Conservation (phyloP, 1,284 basidiomycete species). For the Fistulina hepatica region DNA sequence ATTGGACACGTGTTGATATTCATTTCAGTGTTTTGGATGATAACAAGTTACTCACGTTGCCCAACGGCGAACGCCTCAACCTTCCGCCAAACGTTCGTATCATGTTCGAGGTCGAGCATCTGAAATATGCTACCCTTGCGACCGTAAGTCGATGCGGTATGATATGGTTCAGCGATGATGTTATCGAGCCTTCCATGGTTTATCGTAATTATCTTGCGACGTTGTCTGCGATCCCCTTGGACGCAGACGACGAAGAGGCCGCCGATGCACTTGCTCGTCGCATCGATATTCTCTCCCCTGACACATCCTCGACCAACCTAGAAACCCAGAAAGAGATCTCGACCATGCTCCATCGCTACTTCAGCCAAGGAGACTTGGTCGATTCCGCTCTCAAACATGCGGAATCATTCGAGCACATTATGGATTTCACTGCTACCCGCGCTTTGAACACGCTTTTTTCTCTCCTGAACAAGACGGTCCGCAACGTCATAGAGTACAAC, state of each 20-base stretch:
- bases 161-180: constrained; percentile 99
- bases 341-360: constrained; percentile 70
- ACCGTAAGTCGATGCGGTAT: constrained; percentile 99
- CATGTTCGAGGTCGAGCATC: constrained; percentile 99
- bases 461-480: constrained; percentile 90
- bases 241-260: constrained; percentile 83
- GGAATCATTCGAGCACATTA: constrained; percentile 85
- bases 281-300: constrained; percentile 38
- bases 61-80: constrained; percentile 97
- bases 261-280: constrained; percentile 52
- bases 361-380: constrained; percentile 76
- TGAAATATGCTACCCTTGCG: constrained; percentile 94
- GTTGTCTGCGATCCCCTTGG: constrained; percentile 69
- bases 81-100: constrained; percentile 95
- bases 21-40: constrained; percentile 85
- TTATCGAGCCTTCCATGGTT: constrained; percentile 86
- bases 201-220: constrained; percentile 83
- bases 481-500: constrained; percentile 94
- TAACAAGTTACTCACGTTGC: constrained; percentile 95
- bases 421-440: constrained; percentile 93
- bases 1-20: not conserved
- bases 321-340: constrained; percentile 78
- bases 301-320: constrained; percentile 48
- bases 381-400: constrained; percentile 72
- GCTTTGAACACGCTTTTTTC: constrained; percentile 96